Base-by-base conservation (phyloP, 169 alveolate species). In the Eimeria praecox region DNA sequence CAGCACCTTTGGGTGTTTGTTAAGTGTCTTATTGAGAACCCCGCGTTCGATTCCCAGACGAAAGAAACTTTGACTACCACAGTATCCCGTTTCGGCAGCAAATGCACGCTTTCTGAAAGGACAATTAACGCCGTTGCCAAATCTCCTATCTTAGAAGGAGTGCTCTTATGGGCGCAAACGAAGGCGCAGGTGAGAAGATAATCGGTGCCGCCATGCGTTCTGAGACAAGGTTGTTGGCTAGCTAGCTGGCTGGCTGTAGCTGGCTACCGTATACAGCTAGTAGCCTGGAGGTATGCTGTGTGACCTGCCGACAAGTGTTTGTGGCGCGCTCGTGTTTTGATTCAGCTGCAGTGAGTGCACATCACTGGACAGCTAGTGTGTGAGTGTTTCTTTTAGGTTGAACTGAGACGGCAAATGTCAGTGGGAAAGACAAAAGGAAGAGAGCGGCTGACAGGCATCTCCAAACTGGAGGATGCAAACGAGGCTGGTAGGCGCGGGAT, bases 31-130 rank as follows among this genome's bases (percentile, higher is more conserved):
- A 99, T 99, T 78, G 99, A 98, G 95, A 99, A 99, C 97, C 99
- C 99, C 0, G 98, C 99, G 14, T 99, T 99, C 97, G 99, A 99
- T 96, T 99, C 99, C 24, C 99, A 99, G 96, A 99, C 99, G 8
- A 99, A 98, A 97, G 97, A 97, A 94, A 97, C 98, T 42, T 89
- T 97, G 95, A 97, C 95, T 86, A 95, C 97, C 52, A 98, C 98
- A 95, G 97, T 97, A 22, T 96, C 98, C 59, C 97, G 97, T 86
- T 99, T 98, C 95, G 99, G 99, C 16, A 97, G 99, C 88, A 97
- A 97, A 64, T 98, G 98, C 96, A 98, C 96, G 56, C 97, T 99
- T 38, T 95, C 98, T 33, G 99, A 98, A 42, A 98, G 98, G 96
- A 98, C 98, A 54, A 94, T 98, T 33, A 98, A 98, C 96, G 97